Base-by-base conservation (phyloP, 306 rosid species). In the Vigna mungo region DNA sequence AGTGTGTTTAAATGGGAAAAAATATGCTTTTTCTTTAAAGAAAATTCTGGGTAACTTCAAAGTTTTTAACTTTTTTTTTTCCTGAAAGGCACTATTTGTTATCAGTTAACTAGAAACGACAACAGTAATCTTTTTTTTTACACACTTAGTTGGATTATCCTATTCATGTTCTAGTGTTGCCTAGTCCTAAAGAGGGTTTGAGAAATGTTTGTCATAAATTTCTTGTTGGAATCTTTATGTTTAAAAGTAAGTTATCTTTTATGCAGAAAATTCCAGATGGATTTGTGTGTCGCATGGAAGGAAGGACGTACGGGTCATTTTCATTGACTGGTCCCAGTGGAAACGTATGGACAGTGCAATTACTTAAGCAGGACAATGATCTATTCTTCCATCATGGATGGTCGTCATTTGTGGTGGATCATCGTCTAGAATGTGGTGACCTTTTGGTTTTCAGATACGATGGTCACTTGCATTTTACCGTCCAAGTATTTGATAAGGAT, bases 371-470 rank as follows among this genome's bases (percentile, higher is more conserved):
- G 74, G 85, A 88, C 14, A 88, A 78, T 68, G 84, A 84, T 82
- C 60, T 90, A 60, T 91, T 88, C 75, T 84, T 94, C 21, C 80
- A 84, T 82, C 86, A 74, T 12, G 97, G 98, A 55, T 94, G 98
- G 98, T 78, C 89, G 2, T 63, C 81, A 32, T 94, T 94, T 90
- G 88, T 87, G 65, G 84, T 74, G 79, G 97, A 91, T 81, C 91
- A 94, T 81, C 23, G 44, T 44, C 64, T 94, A 61, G 92, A 87
- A 75, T 87, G 87, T 48, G 97, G 98, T 32, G 97, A 94, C 81
- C 92, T 91, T 82, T 85, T 94, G 87, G 84, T 89, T 83, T 93
- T 93, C 85, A 87, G 97, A 87, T 88, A 91, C 2, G 88, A 93
- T 17, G 85, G 91, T 60, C 84, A 90, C 62, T 78, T 91, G 81